Evolutionary conservation across 1,139 yeast genomes (phyloP), one percentile per base, ranked within the genome.

Genomic region (Taphrina pruni): DNA sequence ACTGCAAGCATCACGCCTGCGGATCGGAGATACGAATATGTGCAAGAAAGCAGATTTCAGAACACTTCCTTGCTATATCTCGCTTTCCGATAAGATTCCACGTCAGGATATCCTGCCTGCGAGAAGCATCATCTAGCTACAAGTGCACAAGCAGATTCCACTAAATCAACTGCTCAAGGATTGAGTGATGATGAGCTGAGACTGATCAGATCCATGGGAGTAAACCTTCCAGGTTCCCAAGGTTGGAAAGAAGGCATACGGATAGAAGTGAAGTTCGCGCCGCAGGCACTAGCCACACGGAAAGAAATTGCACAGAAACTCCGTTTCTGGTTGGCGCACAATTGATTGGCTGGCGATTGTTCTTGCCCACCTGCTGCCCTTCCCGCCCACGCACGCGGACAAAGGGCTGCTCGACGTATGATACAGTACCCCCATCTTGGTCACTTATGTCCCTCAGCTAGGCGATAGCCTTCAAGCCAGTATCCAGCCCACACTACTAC

Each of bases 311-410:
- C 43, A 11, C 32, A 26, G 32, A 4, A 26, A 26, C 4, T 26
- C 32, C 32, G 32, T 26, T 26, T 26, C 32, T 26, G 32, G 32
- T 26, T 26, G 32, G 32, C 32, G 32, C 32, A 26, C 32, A 26
- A 26, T 26, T 45, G 17, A 45, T 45, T 45, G 48, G 48, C 48
- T 45, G 48, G 20, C 20, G 48, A 14, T 45, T n/a, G 20, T 45
- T 45, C 48, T 45, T 45, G 8, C 20, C 3, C 20, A 1, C 48
- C 48, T 45, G 48, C 48, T 45, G 48, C 48, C 32, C 4, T 45
- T 45, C 48, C 48, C 48, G 48, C 48, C 48, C 48, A 45, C 48
- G 48, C 48, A 45, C 48, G 48, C 48, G 48, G 48, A 45, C 48
- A 45, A n/a, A 45, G 48, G 48, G 48, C n/a, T 12, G 48, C 48